A percentile compares a stretch with the other conserved stretches of the same genome.
These are phyloP conservation scores for Linaria vulgaris DNA, from an alignment of 257 asterid species.

Conservation along the genomic window DNA sequence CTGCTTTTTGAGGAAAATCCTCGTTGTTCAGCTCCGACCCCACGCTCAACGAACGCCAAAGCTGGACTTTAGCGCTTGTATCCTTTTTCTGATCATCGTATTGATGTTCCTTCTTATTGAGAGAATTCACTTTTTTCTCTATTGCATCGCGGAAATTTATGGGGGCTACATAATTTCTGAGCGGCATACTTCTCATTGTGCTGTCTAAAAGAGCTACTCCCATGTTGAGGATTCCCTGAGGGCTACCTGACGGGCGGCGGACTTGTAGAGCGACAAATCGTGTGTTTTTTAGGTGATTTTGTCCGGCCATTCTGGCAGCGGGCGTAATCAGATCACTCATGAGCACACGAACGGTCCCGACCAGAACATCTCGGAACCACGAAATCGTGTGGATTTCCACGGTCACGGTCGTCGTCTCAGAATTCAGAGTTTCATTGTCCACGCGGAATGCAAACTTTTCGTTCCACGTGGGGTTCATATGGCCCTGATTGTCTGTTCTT, in stretches of 20 bases:
- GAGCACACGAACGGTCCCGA: slow-evolving; percentile 53
- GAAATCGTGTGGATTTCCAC: slow-evolving; percentile 58
- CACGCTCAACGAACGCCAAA: slow-evolving; percentile 51
- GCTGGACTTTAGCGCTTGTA: slow-evolving; percentile 30
- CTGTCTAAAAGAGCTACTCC: slow-evolving; percentile 54
- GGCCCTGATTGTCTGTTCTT: slow-evolving; percentile 45
- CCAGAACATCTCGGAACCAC: slow-evolving; percentile 64
- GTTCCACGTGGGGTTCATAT: slow-evolving; percentile 64
- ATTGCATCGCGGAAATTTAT: slow-evolving; percentile 15
- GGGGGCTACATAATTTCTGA: slow-evolving; percentile 5
- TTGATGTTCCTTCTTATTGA: not conserved
- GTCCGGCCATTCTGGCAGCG: not conserved
- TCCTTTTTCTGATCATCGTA: slow-evolving; percentile 15
- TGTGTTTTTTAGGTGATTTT: slow-evolving; percentile 19
- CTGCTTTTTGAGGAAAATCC: slow-evolving; percentile 39
- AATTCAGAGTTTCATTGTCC: slow-evolving; percentile 37
- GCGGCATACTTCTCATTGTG: slow-evolving; percentile 45
- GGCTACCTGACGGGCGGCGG: slow-evolving; percentile 63
- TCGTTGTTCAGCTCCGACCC: slow-evolving; percentile 37
- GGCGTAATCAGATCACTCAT: slow-evolving; percentile 48
- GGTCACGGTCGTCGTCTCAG: slow-evolving; percentile 37
- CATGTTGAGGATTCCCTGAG: slow-evolving; percentile 86
- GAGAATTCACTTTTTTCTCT: slow-evolving; percentile 11
- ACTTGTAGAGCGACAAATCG: slow-evolving; percentile 64
- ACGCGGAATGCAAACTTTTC: slow-evolving; percentile 59